A percentile compares a stretch with the other conserved stretches of the same genome.
phyloP scores from a whole-genome alignment of 371 early-diverging fungal genomes.

The Globomyces sp. region DNA sequence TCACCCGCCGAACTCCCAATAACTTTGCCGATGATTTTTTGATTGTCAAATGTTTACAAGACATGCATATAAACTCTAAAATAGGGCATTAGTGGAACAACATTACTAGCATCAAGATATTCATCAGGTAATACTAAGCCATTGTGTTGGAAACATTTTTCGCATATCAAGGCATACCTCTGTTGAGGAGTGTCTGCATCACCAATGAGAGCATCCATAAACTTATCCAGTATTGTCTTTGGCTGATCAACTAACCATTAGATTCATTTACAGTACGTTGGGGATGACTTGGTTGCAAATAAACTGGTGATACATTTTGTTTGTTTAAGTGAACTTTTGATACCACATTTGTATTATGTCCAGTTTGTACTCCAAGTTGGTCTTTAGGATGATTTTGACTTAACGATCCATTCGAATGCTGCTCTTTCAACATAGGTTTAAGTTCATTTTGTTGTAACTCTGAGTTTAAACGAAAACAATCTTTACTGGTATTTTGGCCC shows the following conservation, averaged over 20 bases:
- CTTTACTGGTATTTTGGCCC: background rate
- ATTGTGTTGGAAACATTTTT: constrained; percentile 85
- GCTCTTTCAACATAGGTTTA: background rate
- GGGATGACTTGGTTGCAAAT: no score
- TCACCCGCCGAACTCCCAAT: constrained; percentile 1
- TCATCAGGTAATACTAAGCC: constrained; percentile 87
- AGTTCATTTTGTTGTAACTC: background rate
- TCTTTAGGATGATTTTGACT: no score
- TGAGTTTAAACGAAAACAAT: background rate
- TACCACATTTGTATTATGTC: no score
- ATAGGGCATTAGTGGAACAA: background rate
- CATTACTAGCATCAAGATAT: constrained; percentile 66
- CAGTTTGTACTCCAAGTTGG: no score
- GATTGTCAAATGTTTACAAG: constrained; percentile 12
- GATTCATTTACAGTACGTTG: background rate
- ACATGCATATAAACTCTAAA: constrained; percentile 14
- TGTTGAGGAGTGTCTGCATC: constrained; percentile 73
- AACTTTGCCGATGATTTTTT: constrained; percentile 11
- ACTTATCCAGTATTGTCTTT: constrained; percentile 50
- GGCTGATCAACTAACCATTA: constrained; percentile 55
- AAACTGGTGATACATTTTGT: no score
- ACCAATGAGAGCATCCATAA: constrained; percentile 85
- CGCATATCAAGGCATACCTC: constrained; percentile 91
- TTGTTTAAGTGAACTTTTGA: no score
- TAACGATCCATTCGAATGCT: background rate